These are phyloP conservation scores for Allium cepa DNA, from an alignment of 106 monocot species.

Conservation along the genomic window DNA sequence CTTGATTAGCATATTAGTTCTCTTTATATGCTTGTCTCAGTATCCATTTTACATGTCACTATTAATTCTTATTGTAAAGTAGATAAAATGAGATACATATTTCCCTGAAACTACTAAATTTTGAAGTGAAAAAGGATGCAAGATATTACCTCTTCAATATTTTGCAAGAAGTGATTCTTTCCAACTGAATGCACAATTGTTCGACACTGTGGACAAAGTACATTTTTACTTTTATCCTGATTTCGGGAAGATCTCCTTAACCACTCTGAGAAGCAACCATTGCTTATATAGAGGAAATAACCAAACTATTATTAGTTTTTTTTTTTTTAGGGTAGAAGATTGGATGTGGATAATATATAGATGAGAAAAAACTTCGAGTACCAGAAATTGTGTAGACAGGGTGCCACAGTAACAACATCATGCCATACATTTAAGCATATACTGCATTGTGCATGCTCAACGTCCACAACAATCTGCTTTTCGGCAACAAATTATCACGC, in stretches of 20 bases:
- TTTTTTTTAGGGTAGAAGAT: too few species aligned
- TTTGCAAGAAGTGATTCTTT: constrained; percentile 86
- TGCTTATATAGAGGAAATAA: constrained; percentile 32
- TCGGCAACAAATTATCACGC: constrained; percentile 1
- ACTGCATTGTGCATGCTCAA: constrained; percentile 93
- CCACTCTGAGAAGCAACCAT: constrained; percentile 98
- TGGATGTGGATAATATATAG: too few species aligned
- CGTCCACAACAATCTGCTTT: constrained; percentile 66
- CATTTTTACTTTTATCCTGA: constrained; percentile 21
- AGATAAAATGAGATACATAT: too few species aligned
- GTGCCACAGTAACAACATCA: constrained; percentile 95
- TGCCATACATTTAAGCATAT: constrained; percentile 99
- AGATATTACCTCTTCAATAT: constrained; percentile 71
- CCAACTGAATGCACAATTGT: constrained; percentile 67
- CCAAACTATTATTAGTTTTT: too few species aligned
- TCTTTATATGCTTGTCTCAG: too few species aligned
- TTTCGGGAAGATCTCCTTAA: constrained; percentile 61
- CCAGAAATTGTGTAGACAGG: constrained; percentile 99
- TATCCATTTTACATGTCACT: too few species aligned
- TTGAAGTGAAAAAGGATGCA: not conserved
- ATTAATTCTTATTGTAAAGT: too few species aligned
- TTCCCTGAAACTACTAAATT: too few species aligned
- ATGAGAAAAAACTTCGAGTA: constrained; percentile 15
- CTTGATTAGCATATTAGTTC: too few species aligned
- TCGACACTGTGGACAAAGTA: constrained; percentile 82